Base-by-base conservation (phyloP, 257 asterid genomes). In the Euphrasia confusa region DNA sequence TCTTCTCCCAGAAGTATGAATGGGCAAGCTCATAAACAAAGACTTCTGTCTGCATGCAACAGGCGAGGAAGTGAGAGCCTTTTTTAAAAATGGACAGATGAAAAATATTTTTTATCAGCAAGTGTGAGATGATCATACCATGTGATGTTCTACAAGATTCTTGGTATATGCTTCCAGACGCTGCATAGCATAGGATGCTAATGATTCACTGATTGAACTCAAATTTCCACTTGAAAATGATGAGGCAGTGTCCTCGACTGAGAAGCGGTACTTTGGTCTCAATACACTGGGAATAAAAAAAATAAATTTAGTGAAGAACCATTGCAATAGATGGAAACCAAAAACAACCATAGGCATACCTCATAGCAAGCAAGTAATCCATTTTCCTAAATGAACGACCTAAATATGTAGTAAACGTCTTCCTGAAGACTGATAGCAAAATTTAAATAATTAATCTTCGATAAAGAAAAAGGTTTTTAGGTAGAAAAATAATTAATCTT, bases 281-380 rank as follows among this genome's bases (percentile, higher is more conserved):
- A 92, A 77, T 40, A 92, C 72, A 73, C 99, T 90, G 88, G 85
- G 85, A 58, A 69, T 21, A 13, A 55, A 58, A 64, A 3, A 21
- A 50, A 60, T 73, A 27, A 78, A 48, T 65, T 71, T 65, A 63
- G 49, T 14, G 47, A 58, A 56, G 68, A 47, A 39, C 12, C 63
- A 54, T 60, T 58, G 24, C 33, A 52, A 37, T 27, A 74, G 33
- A 67, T 44, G 62, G 67, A 12, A 62, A 60, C 47, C 50, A 50
- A 60, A 64, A n/a, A n/a, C n/a, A 18, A 63, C 58, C 37, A 28
- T 32, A 48, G 24, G 18, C 82, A 71, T 66, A 85, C 98, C 96
- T 83, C 97, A 93, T 80, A 14, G 97, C 97, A 71, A 93, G 97
- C 86, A 83, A 89, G 84, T 75, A 85, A 12, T 93, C 95, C 97